Evolutionary conservation across 192 early-diverging fungal genomes (phyloP).

Genomic region (Gonapodya prolifera): DNA sequence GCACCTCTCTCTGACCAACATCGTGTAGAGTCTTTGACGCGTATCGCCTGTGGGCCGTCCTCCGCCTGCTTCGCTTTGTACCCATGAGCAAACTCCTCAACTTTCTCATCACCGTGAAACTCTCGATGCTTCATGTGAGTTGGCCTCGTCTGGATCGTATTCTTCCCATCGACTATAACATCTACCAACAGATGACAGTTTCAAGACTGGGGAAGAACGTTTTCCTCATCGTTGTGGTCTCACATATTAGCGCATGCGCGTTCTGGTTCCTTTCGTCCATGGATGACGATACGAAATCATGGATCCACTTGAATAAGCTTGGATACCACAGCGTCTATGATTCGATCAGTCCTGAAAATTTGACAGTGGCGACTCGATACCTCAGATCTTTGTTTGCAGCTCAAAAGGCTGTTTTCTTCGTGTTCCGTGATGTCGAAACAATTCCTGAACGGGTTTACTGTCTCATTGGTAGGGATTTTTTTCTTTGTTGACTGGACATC

Average conservation of each 20-base stretch:
- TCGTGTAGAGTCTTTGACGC: background rate
- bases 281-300: background rate
- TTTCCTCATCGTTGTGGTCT: background rate
- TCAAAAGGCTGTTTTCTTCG: background rate
- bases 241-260: background rate
- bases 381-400: slow-evolving; percentile 4
- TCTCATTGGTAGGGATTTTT: background rate
- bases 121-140: background rate
- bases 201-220: background rate
- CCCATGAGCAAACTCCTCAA: slow-evolving; percentile 8
- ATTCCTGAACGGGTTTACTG: background rate
- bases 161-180: no score
- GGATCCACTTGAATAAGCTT: background rate
- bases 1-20: no score
- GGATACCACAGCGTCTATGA: background rate
- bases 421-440: background rate
- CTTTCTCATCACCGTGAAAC: background rate
- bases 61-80: slow-evolving; percentile 13
- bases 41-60: slow-evolving; percentile 3
- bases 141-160: no score
- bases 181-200: background rate
- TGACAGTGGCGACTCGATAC: background rate
- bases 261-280: background rate
- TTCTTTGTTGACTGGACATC: background rate
- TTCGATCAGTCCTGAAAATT: background rate